Conservation (phyloP, 768 basidiomycete genomes). For the Russula earlei region DNA sequence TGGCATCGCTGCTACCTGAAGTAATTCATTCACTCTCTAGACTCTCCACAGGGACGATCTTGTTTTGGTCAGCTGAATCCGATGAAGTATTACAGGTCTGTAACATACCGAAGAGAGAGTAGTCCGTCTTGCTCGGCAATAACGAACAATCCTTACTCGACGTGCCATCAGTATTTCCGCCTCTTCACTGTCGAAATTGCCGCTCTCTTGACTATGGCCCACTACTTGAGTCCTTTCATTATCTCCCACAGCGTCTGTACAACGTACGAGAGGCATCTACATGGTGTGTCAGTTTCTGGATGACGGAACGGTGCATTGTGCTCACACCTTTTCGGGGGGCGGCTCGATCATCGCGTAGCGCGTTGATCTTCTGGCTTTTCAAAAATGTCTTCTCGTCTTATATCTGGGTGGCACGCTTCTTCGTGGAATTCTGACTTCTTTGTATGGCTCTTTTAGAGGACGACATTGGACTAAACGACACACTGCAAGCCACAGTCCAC, state of each 20-base stretch:
- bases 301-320: neutral
- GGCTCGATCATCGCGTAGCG: slow-evolving; percentile 12
- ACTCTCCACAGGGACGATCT: neutral
- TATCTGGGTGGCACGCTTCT: slow-evolving; percentile 1
- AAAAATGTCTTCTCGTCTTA: slow-evolving; percentile 8
- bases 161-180: slow-evolving; percentile 3
- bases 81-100: neutral
- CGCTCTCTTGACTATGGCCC: neutral
- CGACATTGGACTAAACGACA: neutral
- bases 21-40: neutral
- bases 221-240: neutral
- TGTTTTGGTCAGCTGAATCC: neutral
- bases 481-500: neutral
- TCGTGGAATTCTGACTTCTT: slow-evolving; percentile 5
- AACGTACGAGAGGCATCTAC: slow-evolving; percentile 1
- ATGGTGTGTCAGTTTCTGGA: slow-evolving; percentile 1
- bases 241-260: neutral
- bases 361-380: slow-evolving; percentile 11
- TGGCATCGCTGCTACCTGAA: neutral
- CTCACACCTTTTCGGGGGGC: slow-evolving; percentile 6
- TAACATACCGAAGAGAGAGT: neutral
- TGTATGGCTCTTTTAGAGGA: neutral
- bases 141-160: slow-evolving; percentile 3
- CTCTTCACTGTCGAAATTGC: neutral
- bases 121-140: neutral